phyloP scores from a whole-genome alignment of 192 early-diverging fungal species.

The Podila horticola region DNA sequence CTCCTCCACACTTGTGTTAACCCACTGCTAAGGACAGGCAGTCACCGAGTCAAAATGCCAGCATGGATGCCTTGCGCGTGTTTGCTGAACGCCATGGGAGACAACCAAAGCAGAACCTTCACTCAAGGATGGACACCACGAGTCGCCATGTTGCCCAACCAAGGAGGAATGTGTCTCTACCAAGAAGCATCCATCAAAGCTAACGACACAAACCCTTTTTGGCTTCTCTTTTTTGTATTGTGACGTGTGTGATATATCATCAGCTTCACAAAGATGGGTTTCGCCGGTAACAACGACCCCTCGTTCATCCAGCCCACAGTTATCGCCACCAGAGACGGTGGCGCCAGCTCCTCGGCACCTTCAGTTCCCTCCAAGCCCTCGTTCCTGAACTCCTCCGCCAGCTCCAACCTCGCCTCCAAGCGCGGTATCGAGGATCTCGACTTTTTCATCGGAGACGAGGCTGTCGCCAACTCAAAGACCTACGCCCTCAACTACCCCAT shows the following conservation, averaged over 20 bases:
- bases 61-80: background rate
- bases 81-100: background rate
- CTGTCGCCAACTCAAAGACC: slow-evolving; percentile 87
- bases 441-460: slow-evolving; percentile 98
- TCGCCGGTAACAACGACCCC: slow-evolving; percentile 96
- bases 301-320: slow-evolving; percentile 97
- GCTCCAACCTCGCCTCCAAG: slow-evolving; percentile 88
- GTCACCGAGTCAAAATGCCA: slow-evolving; percentile 7
- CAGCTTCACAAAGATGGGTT: slow-evolving; percentile 97
- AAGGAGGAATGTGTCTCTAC: background rate
- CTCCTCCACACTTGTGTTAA: background rate
- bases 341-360: slow-evolving; percentile 54
- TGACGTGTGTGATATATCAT: slow-evolving; percentile 7
- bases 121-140: background rate
- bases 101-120: background rate
- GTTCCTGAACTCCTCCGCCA: slow-evolving; percentile 52
- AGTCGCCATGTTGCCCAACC: background rate
- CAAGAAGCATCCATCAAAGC: background rate
- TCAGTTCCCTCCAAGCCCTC: slow-evolving; percentile 65
- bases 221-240: slow-evolving; percentile 1
- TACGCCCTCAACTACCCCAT: slow-evolving; percentile 93
- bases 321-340: slow-evolving; percentile 83
- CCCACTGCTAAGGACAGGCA: slow-evolving; percentile 1
- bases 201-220: background rate
- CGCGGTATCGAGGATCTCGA: slow-evolving; percentile 98